Evolutionary conservation across 225 moss, liverwort and hornwort species (phyloP).

Genomic region (Rhytidiadelphus loreus): DNA sequence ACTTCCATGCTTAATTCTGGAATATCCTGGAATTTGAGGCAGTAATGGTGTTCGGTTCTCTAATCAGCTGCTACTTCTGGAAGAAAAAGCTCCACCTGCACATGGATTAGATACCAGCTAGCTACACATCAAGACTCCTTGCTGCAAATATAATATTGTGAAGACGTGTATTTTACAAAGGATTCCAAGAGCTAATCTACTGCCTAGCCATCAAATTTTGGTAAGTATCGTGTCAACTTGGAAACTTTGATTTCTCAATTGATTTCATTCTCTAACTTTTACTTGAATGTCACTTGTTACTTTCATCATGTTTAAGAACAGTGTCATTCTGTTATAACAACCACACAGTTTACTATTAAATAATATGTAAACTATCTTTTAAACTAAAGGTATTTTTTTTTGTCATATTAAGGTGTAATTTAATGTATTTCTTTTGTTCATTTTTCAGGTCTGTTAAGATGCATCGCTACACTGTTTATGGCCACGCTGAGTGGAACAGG

Average conservation of each 20-base stretch:
- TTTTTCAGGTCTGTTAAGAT: background rate
- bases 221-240: background rate
- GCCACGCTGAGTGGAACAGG: slow-evolving; percentile 39
- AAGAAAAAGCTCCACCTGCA: slow-evolving; percentile 17
- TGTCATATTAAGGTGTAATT: background rate
- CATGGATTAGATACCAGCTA: background rate
- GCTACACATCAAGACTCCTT: background rate
- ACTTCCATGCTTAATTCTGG: background rate
- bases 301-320: too few species aligned
- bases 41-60: background rate
- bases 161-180: background rate
- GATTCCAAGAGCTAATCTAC: background rate
- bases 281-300: background rate
- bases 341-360: too few species aligned
- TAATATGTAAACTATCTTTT: too few species aligned
- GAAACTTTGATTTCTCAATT: background rate
- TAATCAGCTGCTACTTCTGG: slow-evolving; percentile 3
- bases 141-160: too few species aligned
- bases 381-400: background rate
- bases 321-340: too few species aligned
- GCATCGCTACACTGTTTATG: slow-evolving; percentile 44
- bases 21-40: background rate
- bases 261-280: background rate
- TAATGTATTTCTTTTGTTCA: too few species aligned
- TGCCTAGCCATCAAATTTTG: background rate